Conservation (phyloP, 2,329 filamentous ascomycete species). For the Ploettnerulaceae sp. region DNA sequence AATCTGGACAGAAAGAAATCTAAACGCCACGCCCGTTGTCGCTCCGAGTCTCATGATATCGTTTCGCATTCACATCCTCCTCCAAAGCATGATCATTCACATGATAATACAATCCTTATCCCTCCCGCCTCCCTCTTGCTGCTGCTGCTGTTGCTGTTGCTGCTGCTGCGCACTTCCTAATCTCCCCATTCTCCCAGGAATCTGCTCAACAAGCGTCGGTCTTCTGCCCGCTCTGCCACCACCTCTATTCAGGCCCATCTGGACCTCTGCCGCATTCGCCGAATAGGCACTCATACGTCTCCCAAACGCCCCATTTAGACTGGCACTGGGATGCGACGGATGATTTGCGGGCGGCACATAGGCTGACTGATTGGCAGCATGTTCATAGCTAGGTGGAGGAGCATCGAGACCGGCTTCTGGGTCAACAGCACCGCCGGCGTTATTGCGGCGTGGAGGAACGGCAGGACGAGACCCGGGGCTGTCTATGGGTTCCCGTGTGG, state of each 20-base stretch:
- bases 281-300: slow-evolving; percentile 25
- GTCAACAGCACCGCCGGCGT: slow-evolving; percentile 24
- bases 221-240: slow-evolving; percentile 12
- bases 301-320: slow-evolving; percentile 11
- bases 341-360: slow-evolving; percentile 48
- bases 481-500: slow-evolving; percentile 6
- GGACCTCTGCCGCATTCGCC: slow-evolving; percentile 1
- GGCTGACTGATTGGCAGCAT: slow-evolving; percentile 51
- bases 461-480: slow-evolving; percentile 37
- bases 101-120: slow-evolving; percentile 30
- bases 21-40: too few species aligned
- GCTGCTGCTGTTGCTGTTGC: background rate
- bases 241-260: background rate
- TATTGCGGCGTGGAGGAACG: slow-evolving; percentile 40
- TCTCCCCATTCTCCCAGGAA: slow-evolving; percentile 26
- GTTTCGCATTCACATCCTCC: too few species aligned
- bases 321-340: slow-evolving; percentile 36
- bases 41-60: too few species aligned
- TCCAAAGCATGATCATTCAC: too few species aligned
- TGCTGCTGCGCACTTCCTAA: slow-evolving; percentile 20
- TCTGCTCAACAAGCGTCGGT: slow-evolving; percentile 18
- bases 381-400: slow-evolving; percentile 62
- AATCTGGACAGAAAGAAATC: too few species aligned
- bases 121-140: slow-evolving; percentile 6
- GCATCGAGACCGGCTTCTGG: slow-evolving; percentile 44